These are phyloP conservation scores for Trichothecium roseum DNA, from an alignment of 2,329 filamentous ascomycete species.

Conservation along the genomic window DNA sequence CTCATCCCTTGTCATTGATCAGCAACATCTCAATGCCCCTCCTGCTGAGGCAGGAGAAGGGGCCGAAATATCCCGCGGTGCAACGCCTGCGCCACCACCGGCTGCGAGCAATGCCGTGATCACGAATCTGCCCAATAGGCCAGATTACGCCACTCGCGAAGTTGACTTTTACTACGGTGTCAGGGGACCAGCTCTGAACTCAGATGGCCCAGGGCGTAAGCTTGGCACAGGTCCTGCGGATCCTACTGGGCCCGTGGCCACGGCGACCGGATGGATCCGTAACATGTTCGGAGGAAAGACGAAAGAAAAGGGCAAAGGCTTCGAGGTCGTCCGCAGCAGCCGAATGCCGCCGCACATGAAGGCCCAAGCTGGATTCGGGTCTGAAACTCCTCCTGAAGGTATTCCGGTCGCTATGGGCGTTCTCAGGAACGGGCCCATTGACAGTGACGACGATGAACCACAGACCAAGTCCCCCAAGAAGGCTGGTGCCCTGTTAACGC, in stretches of 20 bases:
- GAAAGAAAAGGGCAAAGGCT: conserved; percentile 92
- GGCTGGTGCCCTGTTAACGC: conserved; percentile 29
- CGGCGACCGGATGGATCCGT: conserved; percentile 83
- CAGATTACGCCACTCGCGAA: conserved; percentile 88
- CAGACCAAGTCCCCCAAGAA: conserved; percentile 12
- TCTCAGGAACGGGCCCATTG: conserved; percentile 49
- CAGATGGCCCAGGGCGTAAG: conserved; percentile 70
- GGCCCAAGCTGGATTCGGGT: conserved; percentile 44
- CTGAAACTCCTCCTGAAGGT: conserved; percentile 57
- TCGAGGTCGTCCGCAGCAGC: conserved; percentile 88
- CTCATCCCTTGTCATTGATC: conserved; percentile 18
- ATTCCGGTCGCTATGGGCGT: conserved; percentile 55
- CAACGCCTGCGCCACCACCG: conserved; percentile 35
- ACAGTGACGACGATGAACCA: conserved; percentile 45
- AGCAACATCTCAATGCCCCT: conserved; percentile 21
- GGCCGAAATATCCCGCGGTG: conserved; percentile 28
- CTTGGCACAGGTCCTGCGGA: conserved; percentile 91
- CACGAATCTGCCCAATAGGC: conserved; percentile 43
- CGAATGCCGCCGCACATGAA: conserved; percentile 70
- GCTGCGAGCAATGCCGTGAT: neutral
- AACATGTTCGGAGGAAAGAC: conserved; percentile 70
- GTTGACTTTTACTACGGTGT: conserved; percentile 96
- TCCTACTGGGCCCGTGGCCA: conserved; percentile 82
- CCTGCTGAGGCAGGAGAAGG: conserved; percentile 23
- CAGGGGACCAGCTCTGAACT: conserved; percentile 75